phyloP scores from a whole-genome alignment of 768 basidiomycete species.

The Rhodocollybia butyracea region DNA sequence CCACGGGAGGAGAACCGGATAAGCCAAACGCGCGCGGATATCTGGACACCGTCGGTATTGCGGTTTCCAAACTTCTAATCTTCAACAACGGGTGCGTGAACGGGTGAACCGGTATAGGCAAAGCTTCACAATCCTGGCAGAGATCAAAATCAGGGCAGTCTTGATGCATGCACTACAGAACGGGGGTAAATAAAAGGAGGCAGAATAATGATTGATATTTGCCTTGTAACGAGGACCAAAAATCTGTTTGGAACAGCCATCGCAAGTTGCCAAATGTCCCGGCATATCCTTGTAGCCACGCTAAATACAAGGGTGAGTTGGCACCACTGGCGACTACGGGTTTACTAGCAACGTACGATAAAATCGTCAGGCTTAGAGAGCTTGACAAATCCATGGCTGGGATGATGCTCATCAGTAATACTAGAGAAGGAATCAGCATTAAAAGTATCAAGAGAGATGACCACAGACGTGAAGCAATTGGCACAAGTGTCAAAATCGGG shows the following conservation, averaged over 20 bases:
- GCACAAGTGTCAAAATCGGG: constrained; percentile 84
- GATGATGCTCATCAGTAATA: constrained; percentile 73
- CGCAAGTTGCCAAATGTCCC: constrained; percentile 58
- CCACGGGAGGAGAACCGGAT: not conserved
- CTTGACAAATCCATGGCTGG: constrained; percentile 69
- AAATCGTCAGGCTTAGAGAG: constrained; percentile 51
- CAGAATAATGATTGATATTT: not conserved
- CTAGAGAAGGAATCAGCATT: constrained; percentile 22
- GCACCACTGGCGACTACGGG: too few species aligned
- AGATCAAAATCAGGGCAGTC: constrained; percentile 80
- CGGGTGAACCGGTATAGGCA: constrained; percentile 76
- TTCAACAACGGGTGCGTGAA: constrained; percentile 70
- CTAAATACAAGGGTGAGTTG: too few species aligned
- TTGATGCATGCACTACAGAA: constrained; percentile 69
- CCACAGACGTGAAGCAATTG: constrained; percentile 58
- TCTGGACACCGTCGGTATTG: constrained; percentile 39
- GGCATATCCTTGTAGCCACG: constrained; percentile 20
- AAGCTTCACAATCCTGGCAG: constrained; percentile 74
- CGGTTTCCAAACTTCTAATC: constrained; percentile 51
- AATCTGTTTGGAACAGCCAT: constrained; percentile 57
- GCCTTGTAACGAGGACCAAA: constrained; percentile 74
- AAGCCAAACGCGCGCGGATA: not conserved
- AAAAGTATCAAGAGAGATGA: not conserved
- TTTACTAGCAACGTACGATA: constrained; percentile 50
- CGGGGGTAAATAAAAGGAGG: not conserved